These are phyloP conservation scores for Sporothrix schenckii DNA, from an alignment of 2,329 filamentous ascomycete species.

Conservation along the genomic window DNA sequence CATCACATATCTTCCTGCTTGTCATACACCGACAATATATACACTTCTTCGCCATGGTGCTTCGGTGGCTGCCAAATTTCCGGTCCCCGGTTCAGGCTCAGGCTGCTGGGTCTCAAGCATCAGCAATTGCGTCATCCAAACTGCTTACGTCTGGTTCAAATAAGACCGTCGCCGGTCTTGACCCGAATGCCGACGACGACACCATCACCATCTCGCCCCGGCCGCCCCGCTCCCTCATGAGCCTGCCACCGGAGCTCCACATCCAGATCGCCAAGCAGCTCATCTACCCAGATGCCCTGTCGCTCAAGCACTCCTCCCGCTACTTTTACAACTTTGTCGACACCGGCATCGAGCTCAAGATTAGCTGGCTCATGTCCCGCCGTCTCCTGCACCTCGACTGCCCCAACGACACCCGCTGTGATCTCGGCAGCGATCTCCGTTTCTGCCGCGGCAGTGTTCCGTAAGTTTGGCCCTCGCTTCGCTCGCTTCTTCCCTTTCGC, in stretches of 20 bases:
- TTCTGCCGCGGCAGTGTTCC: slow-evolving; percentile 64
- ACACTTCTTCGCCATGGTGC: neutral
- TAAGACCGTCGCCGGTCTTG: neutral
- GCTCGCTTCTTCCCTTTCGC: neutral
- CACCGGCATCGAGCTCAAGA: slow-evolving; percentile 66
- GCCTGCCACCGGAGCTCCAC: slow-evolving; percentile 69
- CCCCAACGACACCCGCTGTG: slow-evolving; percentile 61
- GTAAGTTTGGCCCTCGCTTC: slow-evolving; percentile 46
- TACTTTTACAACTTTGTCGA: slow-evolving; percentile 67
- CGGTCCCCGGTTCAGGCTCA: neutral
- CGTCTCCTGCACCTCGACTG: slow-evolving; percentile 66
- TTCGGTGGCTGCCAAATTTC: slow-evolving; percentile 19
- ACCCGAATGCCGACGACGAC: neutral
- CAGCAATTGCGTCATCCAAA: neutral
- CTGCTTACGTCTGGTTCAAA: neutral
- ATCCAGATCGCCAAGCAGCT: slow-evolving; percentile 62
- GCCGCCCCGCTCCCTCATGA: slow-evolving; percentile 45
- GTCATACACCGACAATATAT: neutral
- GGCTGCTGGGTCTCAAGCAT: neutral
- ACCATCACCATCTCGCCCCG: neutral
- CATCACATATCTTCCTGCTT: neutral
- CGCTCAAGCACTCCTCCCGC: slow-evolving; percentile 66
- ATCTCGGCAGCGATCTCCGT: slow-evolving; percentile 60
- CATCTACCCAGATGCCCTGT: slow-evolving; percentile 70
- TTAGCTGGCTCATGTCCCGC: slow-evolving; percentile 69